Base-by-base conservation (phyloP, 108 stramenopile species). In the Schizochytrium sp. region DNA sequence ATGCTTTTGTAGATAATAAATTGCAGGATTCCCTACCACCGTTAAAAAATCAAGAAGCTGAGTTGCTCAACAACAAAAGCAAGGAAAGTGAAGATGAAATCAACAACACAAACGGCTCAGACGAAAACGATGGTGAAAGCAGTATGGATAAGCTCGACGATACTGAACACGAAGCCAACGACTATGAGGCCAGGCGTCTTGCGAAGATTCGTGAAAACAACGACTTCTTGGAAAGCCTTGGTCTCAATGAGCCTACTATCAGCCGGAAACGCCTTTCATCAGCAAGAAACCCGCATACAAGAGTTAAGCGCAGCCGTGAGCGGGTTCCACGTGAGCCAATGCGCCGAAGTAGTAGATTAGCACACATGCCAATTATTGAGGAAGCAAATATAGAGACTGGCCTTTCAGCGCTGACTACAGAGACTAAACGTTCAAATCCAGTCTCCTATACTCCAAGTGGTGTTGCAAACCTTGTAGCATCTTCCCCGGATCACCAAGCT, bases 141-240 rank as follows among this genome's bases (percentile, higher is more conserved):
- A 17, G 17, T 58, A 58, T 15, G 57, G 57, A 58, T 15, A 17
- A 58, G 10, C 13, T 15, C 57, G 13, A 58, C 57, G 57, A 58
- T 17, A 17, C 10, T 58, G 57, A 58, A 10, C 13, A 58, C 13
- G 57, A 15, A 17, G 13, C 57, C 10, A 58, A 58, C 57, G 64
- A 69, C 64, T 69, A 69, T 3, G 64, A 69, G 64, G 0, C 64
- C 10, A 69, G 64, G 64, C 12, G 64, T 2, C 64, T 12, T 2
- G 19, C 12, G 5, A 69, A 69, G 44, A 69, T 69, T 69, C 19
- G 28, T 7, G 64, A 69, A 2, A 69, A 69, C 64, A 69, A 69
- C 28, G 64, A 38, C 64, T 69, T 69, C 28, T 38, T 69, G 7
- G 64, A 69, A 38, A 69, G 64, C 28, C 64, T 69, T 38, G 64